phyloP scores from a whole-genome alignment of 176 grass and related monocot genomes.

The Eleusine indica region DNA sequence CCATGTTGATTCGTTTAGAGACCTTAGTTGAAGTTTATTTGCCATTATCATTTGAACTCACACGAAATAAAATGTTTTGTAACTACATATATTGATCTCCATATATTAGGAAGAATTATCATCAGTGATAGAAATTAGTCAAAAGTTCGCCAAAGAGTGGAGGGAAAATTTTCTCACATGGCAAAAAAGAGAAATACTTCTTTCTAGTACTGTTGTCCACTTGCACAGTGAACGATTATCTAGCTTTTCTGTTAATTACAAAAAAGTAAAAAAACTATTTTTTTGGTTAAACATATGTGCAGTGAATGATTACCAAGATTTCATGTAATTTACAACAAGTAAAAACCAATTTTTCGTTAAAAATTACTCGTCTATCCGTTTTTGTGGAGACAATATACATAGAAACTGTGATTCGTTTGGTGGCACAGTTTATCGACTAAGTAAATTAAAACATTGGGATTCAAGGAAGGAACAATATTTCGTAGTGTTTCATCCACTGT shows the following conservation, averaged over 20 bases:
- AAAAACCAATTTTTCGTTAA: no score
- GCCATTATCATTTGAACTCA: background rate
- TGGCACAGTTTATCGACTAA: background rate
- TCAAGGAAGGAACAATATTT: background rate
- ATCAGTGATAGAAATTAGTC: background rate
- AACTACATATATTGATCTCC: background rate
- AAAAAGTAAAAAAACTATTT: no score
- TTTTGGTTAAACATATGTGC: no score
- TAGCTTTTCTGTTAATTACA: no score
- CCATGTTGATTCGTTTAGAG: background rate
- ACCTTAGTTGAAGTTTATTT: background rate
- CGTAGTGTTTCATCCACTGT: background rate
- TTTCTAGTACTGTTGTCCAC: no score
- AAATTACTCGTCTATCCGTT: background rate
- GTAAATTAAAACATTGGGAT: background rate
- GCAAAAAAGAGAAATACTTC: background rate
- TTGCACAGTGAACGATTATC: no score
- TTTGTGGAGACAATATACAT: background rate
- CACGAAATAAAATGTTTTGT: no score
- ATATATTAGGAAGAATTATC: background rate
- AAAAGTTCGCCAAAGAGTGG: background rate
- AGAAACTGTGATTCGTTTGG: background rate
- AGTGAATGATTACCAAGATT: no score
- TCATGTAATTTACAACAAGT: no score
- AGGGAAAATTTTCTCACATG: no score